A percentile compares a stretch with the other conserved stretches of the same genome.
Evolutionary conservation across 2,329 filamentous ascomycete species (phyloP).

Genomic region (Cladobotryum protrusum): DNA sequence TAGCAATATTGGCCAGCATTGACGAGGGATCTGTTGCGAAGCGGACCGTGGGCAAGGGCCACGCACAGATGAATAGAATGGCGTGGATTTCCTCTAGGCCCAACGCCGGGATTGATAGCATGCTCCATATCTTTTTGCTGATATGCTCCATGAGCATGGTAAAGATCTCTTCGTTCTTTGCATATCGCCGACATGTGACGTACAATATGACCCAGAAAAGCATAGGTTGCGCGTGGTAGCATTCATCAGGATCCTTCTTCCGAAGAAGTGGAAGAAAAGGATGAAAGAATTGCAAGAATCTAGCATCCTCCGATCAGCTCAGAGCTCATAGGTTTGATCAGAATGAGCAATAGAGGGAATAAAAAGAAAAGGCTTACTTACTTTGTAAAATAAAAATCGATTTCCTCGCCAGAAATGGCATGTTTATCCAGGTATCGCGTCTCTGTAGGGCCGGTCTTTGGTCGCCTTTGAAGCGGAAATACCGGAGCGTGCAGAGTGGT

Average conservation of each 20-base stretch:
- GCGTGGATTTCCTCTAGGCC: constrained; percentile 45
- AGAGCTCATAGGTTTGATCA: too few relatives aligned
- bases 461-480: constrained; percentile 18
- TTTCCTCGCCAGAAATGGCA: constrained; percentile 45
- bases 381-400: constrained; percentile 51
- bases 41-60: constrained; percentile 45
- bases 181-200: constrained; percentile 44
- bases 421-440: constrained; percentile 41
- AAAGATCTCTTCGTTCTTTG: constrained; percentile 36
- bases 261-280: constrained; percentile 47
- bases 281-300: constrained; percentile 48
- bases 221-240: constrained; percentile 40
- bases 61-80: constrained; percentile 44
- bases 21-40: constrained; percentile 46
- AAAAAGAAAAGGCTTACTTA: constrained; percentile 17
- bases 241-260: constrained; percentile 43
- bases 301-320: constrained; percentile 17
- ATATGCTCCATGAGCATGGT: constrained; percentile 42
- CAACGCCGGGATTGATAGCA: constrained; percentile 37
- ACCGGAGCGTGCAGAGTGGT: constrained; percentile 8
- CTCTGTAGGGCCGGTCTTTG: constrained; percentile 25
- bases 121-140: constrained; percentile 38
- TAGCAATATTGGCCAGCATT: constrained; percentile 40
- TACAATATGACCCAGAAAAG: constrained; percentile 52
- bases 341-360: not conserved